Percentiles rank a stretch among this genome's conserved stretches.
These are phyloP conservation scores for Komagataella mondaviorum DNA, from an alignment of 805 yeast species.

Conservation along the genomic window DNA sequence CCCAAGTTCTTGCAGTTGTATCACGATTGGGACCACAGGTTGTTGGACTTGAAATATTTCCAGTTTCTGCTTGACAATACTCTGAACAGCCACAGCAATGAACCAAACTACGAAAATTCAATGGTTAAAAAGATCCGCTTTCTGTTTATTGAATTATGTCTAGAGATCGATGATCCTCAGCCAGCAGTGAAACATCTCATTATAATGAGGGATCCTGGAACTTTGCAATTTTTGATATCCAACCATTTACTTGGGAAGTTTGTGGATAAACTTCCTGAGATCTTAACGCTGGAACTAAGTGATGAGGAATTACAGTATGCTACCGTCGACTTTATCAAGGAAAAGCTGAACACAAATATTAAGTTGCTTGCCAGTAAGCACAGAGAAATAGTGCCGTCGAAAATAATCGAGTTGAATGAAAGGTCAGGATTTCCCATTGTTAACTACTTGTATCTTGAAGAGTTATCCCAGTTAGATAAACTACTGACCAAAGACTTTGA, in stretches of 20 bases:
- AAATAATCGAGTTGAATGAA: constrained; percentile 34
- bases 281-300: constrained; percentile 29
- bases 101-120: constrained; percentile 5
- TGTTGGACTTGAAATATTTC: constrained; percentile 27
- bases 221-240: constrained; percentile 43
- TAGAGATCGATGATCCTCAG: constrained; percentile 41
- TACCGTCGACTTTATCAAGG: constrained; percentile 26
- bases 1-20: background rate
- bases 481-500: constrained; percentile 43
- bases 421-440: constrained; percentile 29
- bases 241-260: constrained; percentile 50
- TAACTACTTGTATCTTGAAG: constrained; percentile 52
- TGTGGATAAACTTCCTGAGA: constrained; percentile 32
- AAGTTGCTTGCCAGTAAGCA: constrained; percentile 46
- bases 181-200: constrained; percentile 57
- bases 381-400: constrained; percentile 38
- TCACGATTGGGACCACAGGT: constrained; percentile 37
- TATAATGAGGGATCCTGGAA: constrained; percentile 34
- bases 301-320: constrained; percentile 22
- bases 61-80: constrained; percentile 21
- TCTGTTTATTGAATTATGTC: constrained; percentile 37
- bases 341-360: constrained; percentile 29
- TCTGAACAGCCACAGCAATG: constrained; percentile 23
- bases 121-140: constrained; percentile 19
- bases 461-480: constrained; percentile 42